phyloP scores from a whole-genome alignment of 2,329 filamentous ascomycete genomes.

The Cadophora sp. region DNA sequence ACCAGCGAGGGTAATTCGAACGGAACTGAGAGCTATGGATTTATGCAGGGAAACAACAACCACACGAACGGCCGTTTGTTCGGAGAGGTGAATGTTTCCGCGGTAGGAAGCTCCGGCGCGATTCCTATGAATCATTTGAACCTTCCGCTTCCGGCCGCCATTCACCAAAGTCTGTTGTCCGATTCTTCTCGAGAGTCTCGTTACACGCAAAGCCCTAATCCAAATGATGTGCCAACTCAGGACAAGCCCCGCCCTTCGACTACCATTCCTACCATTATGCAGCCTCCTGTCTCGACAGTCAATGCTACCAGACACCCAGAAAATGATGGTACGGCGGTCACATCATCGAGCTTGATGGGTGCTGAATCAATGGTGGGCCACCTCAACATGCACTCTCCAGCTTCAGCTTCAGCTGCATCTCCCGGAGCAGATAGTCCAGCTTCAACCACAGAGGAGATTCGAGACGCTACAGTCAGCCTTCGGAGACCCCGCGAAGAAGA shows the following conservation, averaged over 20 bases:
- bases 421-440: slow-evolving; percentile 26
- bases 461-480: slow-evolving; percentile 36
- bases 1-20: slow-evolving; percentile 32
- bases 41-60: slow-evolving; percentile 22
- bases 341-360: slow-evolving; percentile 43
- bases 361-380: slow-evolving; percentile 44
- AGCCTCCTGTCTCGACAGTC: slow-evolving; percentile 25
- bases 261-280: slow-evolving; percentile 27
- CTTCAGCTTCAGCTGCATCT: slow-evolving; percentile 34
- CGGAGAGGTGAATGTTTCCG: slow-evolving; percentile 43
- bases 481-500: slow-evolving; percentile 42
- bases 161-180: slow-evolving; percentile 9
- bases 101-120: slow-evolving; percentile 42
- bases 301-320: slow-evolving; percentile 21
- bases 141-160: slow-evolving; percentile 35
- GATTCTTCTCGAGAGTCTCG: slow-evolving; percentile 19
- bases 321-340: slow-evolving; percentile 22
- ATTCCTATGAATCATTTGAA: slow-evolving; percentile 40
- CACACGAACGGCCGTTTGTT: slow-evolving; percentile 39
- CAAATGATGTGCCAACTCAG: slow-evolving; percentile 3
- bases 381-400: slow-evolving; percentile 43
- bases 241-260: slow-evolving; percentile 4
- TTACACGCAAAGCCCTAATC: slow-evolving; percentile 22
- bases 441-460: slow-evolving; percentile 22
- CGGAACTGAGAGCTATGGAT: slow-evolving; percentile 31